These are phyloP conservation scores for Alternaria incomplexa DNA, from an alignment of 2,329 filamentous ascomycete species.

Conservation along the genomic window DNA sequence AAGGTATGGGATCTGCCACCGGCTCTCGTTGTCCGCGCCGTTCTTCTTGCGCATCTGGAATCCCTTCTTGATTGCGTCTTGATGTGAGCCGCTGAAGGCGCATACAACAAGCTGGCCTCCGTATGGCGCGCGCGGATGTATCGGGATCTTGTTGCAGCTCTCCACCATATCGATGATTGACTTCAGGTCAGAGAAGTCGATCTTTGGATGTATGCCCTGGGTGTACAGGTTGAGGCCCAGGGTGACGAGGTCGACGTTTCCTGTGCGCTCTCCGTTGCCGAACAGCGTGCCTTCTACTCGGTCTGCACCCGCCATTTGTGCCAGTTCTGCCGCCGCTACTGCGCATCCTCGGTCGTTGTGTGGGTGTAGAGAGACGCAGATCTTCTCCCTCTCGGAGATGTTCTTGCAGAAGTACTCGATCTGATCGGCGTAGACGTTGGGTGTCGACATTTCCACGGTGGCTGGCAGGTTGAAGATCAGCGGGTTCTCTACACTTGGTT, in stretches of 20 bases:
- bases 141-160: constrained; percentile 90
- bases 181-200: constrained; percentile 92
- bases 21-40: constrained; percentile 66
- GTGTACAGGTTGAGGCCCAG: constrained; percentile 94
- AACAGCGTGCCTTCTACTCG: constrained; percentile 93
- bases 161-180: constrained; percentile 88
- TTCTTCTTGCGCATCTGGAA: constrained; percentile 73
- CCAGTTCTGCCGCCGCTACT: constrained; percentile 86
- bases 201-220: constrained; percentile 80
- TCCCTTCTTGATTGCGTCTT: constrained; percentile 93
- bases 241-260: constrained; percentile 94
- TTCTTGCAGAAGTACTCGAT: constrained; percentile 93
- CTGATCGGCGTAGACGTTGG: constrained; percentile 94
- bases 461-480: constrained; percentile 98
- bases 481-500: constrained; percentile 74
- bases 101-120: constrained; percentile 90
- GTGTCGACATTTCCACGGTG: constrained; percentile 92
- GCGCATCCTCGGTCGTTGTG: constrained; percentile 95
- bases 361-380: constrained; percentile 87
- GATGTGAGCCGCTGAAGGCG: constrained; percentile 89
- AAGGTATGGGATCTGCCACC: constrained; percentile 89
- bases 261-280: constrained; percentile 93
- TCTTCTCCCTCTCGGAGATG: constrained; percentile 83
- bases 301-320: constrained; percentile 95
- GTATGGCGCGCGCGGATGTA: constrained; percentile 89